Base-by-base conservation (phyloP, 2,329 filamentous ascomycete species). In the Juglanconis juglandina region DNA sequence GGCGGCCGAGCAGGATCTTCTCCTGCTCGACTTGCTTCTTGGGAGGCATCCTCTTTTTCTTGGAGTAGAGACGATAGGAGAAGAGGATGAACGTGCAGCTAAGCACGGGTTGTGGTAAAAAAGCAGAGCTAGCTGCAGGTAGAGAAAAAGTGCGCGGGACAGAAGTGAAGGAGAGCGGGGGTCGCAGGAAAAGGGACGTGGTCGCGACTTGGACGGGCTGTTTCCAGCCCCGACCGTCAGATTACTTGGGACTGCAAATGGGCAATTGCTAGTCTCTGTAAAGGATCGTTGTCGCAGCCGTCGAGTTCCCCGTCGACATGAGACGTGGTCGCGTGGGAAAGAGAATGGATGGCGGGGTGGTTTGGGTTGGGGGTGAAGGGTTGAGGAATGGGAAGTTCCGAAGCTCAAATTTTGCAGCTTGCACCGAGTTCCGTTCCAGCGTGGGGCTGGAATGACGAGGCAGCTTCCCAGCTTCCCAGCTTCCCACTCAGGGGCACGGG, bases 1-100 rank as follows among this genome's bases (percentile, higher is more conserved):
- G 95, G 75, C 95, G 86, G 77, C 95, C 95, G 78, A 99, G 85
- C 69, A 95, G 88, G 77, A 98, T 85, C 88, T 98, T 98, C 85
- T 98, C 91, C 84, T 97, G 90, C 71, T 91, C 87, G 70, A 87
- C 88, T 57, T 79, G 81, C 81, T 98, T 98, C 86, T 99, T 99
- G 76, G 95, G 95, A 79, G 92, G 84, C 95, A 99, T 99, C 76
- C 82, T 76, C 77, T 81, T 76, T 83, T 87, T 72, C 82, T 85
- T 71, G 81, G 80, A 71, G 81, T 87, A 87, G 68, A 73, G 76
- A 71, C 84, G 79, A 72, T 75, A 78, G 67, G 79, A 76, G 75
- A 79, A 76, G 69, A 72, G 73, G 69, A 81, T 67, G 71, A 76
- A 64, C 60, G 76, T 76, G 74, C 78, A 79, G 75, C 80, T 78